Evolutionary conservation across 176 grass and related monocot species (phyloP), one percentile per base, ranked within the genome.

Genomic region (Bolboschoenus planiculmis): DNA sequence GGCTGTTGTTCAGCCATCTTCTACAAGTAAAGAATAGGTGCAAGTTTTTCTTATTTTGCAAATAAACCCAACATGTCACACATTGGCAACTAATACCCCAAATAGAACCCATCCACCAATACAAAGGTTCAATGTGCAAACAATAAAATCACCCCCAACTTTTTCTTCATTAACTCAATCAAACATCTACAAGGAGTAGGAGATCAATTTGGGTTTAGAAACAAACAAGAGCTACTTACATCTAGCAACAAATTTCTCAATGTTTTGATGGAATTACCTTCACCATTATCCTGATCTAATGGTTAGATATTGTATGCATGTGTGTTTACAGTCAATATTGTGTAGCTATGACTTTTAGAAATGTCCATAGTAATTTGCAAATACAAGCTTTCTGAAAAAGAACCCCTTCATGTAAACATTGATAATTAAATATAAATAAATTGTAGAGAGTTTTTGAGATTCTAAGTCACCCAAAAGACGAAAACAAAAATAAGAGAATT

Each of bases 401-500:
- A 36, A 66, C 36, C 1, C 33, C 39, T 39, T 39, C 16, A 39
- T 39, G 5, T n/a, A 67, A 67, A 39, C 16, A 67, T 67, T 36
- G 18, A 37, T n/a, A 67, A n/a, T 34, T 67, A 67, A 34, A 67
- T 39, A 67, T 37, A 67, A 37, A 67, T 67, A n/a, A 37, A 65
- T 16, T 35, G 61, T 15, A 8, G 31, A 35, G 29, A 65, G 3
- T 18, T 65, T 65, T 63, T 18, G 4, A 65, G 31, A 65, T 18
- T 65, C 61, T 65, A 31, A 35, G 35, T 5, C 16, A 50, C 35
- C 10, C 5, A 59, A 84, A 56, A 70, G 47, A 56, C 33, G 18
- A 84, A 68, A 5, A 57, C 16, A 83, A 40, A 82, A 88, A 48
- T 4, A 34, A 39, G 18, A 51, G 51, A 48, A 89, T 59, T 39